Evolutionary conservation across 441 rosid genomes (phyloP).

Genomic region (Mallotus repandus): DNA sequence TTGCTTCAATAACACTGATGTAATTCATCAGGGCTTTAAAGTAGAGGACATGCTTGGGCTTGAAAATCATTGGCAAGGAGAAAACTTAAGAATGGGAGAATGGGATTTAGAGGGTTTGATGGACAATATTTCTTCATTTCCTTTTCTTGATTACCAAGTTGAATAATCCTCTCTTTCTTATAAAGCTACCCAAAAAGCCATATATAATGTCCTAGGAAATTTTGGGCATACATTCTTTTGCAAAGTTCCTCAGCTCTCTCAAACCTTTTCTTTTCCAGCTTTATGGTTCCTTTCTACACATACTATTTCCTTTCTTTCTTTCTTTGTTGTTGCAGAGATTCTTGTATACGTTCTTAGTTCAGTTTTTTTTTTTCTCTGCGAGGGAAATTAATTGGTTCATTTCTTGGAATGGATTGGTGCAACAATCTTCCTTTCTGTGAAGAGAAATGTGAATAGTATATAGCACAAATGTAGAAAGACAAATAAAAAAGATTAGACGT

Average conservation of each 20-base stretch:
- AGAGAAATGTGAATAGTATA: conserved; percentile 38
- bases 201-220: conserved; percentile 25
- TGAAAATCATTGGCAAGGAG: conserved; percentile 48
- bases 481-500: conserved; percentile 32
- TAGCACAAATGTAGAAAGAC: conserved; percentile 27
- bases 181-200: background rate
- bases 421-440: conserved; percentile 27
- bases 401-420: conserved; percentile 24
- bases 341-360: conserved; percentile 10
- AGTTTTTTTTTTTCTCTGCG: background rate
- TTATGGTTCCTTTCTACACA: background rate
- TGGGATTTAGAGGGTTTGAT: conserved; percentile 86
- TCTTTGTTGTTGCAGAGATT: conserved; percentile 5
- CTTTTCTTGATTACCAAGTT: conserved; percentile 61
- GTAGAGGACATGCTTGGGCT: conserved; percentile 31
- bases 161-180: conserved; percentile 27
- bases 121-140: conserved; percentile 60
- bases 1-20: conserved; percentile 46
- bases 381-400: conserved; percentile 7
- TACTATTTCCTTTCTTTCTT: conserved; percentile 5
- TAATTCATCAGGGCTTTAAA: conserved; percentile 28
- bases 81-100: conserved; percentile 49
- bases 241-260: background rate
- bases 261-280: background rate
- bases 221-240: conserved; percentile 21